Conservation (phyloP, 805 yeast species). For the Candida vartiovaarae region DNA sequence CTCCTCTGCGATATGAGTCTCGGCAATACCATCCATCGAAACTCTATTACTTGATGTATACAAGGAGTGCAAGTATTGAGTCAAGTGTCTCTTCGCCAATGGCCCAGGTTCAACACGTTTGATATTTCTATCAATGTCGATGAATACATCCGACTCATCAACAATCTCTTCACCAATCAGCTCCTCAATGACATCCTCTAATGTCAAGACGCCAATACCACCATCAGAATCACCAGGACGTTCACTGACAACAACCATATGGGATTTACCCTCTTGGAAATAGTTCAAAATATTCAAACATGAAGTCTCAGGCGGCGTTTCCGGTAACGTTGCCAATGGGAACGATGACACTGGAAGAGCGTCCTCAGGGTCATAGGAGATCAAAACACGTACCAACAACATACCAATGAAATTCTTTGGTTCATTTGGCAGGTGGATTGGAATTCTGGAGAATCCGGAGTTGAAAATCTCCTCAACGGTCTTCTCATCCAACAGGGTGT, state of each 20-base stretch:
- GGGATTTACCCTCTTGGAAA: slow-evolving; percentile 96
- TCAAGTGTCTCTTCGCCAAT: slow-evolving; percentile 57
- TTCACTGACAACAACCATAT: slow-evolving; percentile 89
- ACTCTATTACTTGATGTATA: slow-evolving; percentile 40
- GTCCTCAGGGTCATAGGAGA: slow-evolving; percentile 96
- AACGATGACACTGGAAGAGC: slow-evolving; percentile 86
- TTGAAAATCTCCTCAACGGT: slow-evolving; percentile 86
- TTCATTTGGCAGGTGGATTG: slow-evolving; percentile 85
- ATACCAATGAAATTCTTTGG: slow-evolving; percentile 90
- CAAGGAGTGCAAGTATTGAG: slow-evolving; percentile 59
- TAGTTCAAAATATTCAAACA: slow-evolving; percentile 90
- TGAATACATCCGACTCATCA: slow-evolving; percentile 90
- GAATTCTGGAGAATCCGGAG: slow-evolving; percentile 92
- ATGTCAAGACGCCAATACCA: slow-evolving; percentile 83
- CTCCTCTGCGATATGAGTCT: slow-evolving; percentile 1
- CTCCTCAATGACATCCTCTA: slow-evolving; percentile 98
- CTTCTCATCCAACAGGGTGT: slow-evolving; percentile 71
- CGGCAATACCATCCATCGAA: slow-evolving; percentile 29
- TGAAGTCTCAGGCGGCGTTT: slow-evolving; percentile 85
- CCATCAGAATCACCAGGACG: slow-evolving; percentile 80
- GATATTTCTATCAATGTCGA: slow-evolving; percentile 84
- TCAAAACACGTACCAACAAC: slow-evolving; percentile 86
- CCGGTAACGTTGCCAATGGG: slow-evolving; percentile 94
- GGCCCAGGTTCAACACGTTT: slow-evolving; percentile 76
- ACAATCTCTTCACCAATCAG: slow-evolving; percentile 96